Percentiles rank a stretch among this genome's conserved stretches.
Evolutionary conservation across 441 rosid genomes (phyloP).

Genomic region (Monsonia emarginata): DNA sequence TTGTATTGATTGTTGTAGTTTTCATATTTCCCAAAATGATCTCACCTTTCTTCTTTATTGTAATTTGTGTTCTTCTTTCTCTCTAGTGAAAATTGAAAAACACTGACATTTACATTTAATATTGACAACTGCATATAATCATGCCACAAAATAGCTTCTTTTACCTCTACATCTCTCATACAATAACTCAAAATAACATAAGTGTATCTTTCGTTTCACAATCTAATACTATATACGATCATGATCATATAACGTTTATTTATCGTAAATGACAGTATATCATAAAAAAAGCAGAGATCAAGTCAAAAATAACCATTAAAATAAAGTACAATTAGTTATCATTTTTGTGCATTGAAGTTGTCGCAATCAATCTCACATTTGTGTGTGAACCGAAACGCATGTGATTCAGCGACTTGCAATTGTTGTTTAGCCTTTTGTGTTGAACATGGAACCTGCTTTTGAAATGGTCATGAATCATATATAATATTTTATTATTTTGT

Average conservation of each 20-base stretch:
- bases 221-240: too few species aligned
- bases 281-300: too few species aligned
- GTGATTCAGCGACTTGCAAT: not conserved
- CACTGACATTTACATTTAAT: not conserved
- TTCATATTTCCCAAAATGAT: not conserved
- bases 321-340: too few species aligned
- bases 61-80: not conserved
- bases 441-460: not conserved
- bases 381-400: not conserved
- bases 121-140: not conserved
- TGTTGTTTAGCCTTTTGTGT: not conserved
- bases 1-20: not conserved
- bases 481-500: not conserved
- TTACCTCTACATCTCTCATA: too few species aligned
- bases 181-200: too few species aligned
- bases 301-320: too few species aligned
- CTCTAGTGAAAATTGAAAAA: not conserved
- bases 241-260: too few species aligned
- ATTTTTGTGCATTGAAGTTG: too few species aligned
- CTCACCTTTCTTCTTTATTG: not conserved
- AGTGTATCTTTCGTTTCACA: too few species aligned
- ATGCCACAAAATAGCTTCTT: not conserved
- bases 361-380: not conserved
- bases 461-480: not conserved
- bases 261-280: too few species aligned